A percentile compares a stretch with the other conserved stretches of the same genome.
Conservation (phyloP, 148 eudicot species). For the Hydrangea macrophylla region DNA sequence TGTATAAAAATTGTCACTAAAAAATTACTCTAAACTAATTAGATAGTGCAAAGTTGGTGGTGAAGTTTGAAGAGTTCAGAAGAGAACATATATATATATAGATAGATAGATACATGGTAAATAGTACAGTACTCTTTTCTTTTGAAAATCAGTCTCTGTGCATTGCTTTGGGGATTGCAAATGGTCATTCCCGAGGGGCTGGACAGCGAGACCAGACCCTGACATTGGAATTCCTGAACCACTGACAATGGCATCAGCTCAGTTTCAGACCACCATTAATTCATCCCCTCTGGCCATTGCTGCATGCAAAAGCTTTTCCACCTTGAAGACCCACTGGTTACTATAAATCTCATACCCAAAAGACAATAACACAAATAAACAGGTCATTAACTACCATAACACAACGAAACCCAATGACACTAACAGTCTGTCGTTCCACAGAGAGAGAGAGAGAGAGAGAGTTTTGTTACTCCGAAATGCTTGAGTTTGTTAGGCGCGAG, state of each 20-base stretch:
- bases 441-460: background rate
- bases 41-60: too few species aligned
- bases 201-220: too few species aligned
- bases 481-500: background rate
- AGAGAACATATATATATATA: too few species aligned
- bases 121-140: too few species aligned
- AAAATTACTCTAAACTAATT: too few species aligned
- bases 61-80: too few species aligned
- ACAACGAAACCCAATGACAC: too few species aligned
- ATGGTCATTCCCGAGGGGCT: background rate
- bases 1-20: too few species aligned
- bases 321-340: background rate
- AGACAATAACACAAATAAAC: background rate
- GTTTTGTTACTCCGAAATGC: background rate
- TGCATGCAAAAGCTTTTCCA: background rate
- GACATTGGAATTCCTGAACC: background rate
- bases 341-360: too few species aligned
- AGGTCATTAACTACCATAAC: background rate
- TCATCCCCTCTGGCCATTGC: background rate
- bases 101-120: too few species aligned
- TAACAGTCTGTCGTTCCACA: too few species aligned
- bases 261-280: background rate
- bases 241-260: background rate
- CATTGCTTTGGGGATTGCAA: background rate
- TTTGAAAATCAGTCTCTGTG: background rate